Base-by-base conservation (phyloP, 257 asterid species). In the Solanum tacnaense region DNA sequence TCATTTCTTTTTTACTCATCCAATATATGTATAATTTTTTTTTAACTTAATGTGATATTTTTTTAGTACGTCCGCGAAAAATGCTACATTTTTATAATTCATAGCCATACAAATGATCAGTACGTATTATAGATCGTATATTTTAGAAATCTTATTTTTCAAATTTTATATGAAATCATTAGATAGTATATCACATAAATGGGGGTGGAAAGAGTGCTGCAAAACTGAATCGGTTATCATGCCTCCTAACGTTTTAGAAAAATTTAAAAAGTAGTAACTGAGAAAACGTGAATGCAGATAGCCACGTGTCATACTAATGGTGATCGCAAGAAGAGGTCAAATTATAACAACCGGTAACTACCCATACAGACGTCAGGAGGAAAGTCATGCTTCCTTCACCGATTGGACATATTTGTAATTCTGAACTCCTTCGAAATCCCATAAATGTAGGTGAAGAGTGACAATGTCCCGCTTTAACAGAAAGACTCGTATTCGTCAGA, bases 311-410 rank as follows among this genome's bases (percentile, higher is more conserved):
- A 1, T 81, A 5, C 13, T 31, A 5, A 3, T 49, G 6, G 25
- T 29, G 41, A 25, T 39, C 88, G 84, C 1, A 38, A 49, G 88
- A 86, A 86, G 27, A 73, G 84, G 88, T 72, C 88, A 85, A 85
- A 84, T 52, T 23, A 8, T 16, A 18, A 25, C 20, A 27, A 49
- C 4, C 29, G 62, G 49, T 71, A 49, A 21, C 74, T 46, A 72
- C 84, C 73, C 18, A 16, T 15, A 72, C 49, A 46, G 38, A 72
- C 52, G 38, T 72, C n/a, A 39, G 29, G 27, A 21, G 31, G 58
- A 39, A 72, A 21, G 38, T 32, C 34, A 85, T n/a, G 60, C 18
- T 11, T 84, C 39, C 5, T n/a, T 16, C 13, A 13, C 29, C 68
- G 31, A 27, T 67, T 29, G 78, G 68, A 29, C 44, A 44, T 29